These are phyloP conservation scores for Penicillium chermesinum DNA, from an alignment of 495 filamentous ascomycete species.

Conservation along the genomic window DNA sequence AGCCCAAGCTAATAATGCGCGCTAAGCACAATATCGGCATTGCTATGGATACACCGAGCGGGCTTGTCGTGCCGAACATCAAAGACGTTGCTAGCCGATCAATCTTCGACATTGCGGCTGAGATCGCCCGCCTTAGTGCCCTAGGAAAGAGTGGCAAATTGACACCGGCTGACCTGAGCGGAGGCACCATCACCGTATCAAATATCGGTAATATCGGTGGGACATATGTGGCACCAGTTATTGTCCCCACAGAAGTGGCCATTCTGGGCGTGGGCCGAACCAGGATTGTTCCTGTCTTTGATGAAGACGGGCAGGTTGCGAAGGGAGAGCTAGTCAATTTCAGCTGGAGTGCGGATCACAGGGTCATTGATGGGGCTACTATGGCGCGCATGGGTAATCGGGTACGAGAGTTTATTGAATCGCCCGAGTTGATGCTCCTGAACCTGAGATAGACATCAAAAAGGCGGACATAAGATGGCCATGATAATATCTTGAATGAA, in stretches of 20 bases:
- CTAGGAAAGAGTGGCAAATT: conserved; percentile 72
- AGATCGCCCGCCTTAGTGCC: conserved; percentile 66
- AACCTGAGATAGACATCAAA: conserved; percentile 27
- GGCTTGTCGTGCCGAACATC: conserved; percentile 92
- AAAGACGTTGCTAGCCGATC: conserved; percentile 71
- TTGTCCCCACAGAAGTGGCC: conserved; percentile 81
- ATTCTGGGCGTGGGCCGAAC: conserved; percentile 86
- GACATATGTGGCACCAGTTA: conserved; percentile 84
- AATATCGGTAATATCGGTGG: conserved; percentile 98
- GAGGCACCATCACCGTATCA: conserved; percentile 90
- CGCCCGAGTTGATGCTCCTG: conserved; percentile 75
- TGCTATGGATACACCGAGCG: conserved; percentile 88
- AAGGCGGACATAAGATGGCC: neutral
- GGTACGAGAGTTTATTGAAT: conserved; percentile 71
- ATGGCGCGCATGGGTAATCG: conserved; percentile 84
- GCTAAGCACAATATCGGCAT: conserved; percentile 91
- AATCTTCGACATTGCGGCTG: conserved; percentile 69
- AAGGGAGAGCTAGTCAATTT: conserved; percentile 87
- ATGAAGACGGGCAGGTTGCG: conserved; percentile 81
- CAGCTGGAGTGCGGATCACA: conserved; percentile 96
- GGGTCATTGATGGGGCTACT: conserved; percentile 89
- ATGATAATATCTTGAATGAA: too few species aligned
- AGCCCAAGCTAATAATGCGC: conserved; percentile 68
- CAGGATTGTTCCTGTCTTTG: conserved; percentile 61
- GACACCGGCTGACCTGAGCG: conserved; percentile 66